Base-by-base conservation (phyloP, 176 grass and related monocot genomes). In the Panicum miliaceum region DNA sequence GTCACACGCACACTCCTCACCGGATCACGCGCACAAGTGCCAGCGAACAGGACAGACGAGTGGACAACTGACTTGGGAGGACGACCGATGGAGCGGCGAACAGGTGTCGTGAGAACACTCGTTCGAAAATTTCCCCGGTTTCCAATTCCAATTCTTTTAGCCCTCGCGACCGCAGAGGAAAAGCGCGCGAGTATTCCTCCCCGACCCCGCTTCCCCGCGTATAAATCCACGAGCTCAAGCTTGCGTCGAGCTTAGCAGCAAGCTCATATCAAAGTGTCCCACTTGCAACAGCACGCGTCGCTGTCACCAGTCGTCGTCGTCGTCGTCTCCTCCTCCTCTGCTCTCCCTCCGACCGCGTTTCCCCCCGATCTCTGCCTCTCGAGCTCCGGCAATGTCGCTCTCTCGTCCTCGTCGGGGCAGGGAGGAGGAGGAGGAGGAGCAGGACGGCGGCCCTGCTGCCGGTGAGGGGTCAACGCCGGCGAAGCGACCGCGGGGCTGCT, bases 401-500 rank as follows among this genome's bases (percentile, higher is more conserved):
- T 77, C 82, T 56, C 73, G 73, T 25, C 63, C 64, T 37, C 73
- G 25, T 34, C 73, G 83, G 37, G 12, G 75, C 12, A 46, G 64
- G 64, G 83, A 85, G 12, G 83, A 77, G 8, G 63, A 51, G 18
- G 5, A 71, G 6, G 83, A 77, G 8, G 63, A 51, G 18, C 2
- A 71, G 6, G 52, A 26, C 0, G 54, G 4, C 0, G 42, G 7
- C 7, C 19, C 5, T 19, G 66, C 4, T 35, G 50, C 7, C 12
- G 38, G 26, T 20, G 52, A 70, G 38, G 74, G 20, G 57, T 78
- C 74, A 47, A 29, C 51, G 40, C 83, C 8, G 8, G 73, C 50
- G 51, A 85, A 85, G 83, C 51, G 83, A 5, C 75, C 51, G 12
- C 75, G 74, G 66, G 22, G 16, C 47, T 78, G 74, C 83, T 65